phyloP scores from a whole-genome alignment of 2,329 filamentous ascomycete genomes.

The Colletotrichum tamarilloi region DNA sequence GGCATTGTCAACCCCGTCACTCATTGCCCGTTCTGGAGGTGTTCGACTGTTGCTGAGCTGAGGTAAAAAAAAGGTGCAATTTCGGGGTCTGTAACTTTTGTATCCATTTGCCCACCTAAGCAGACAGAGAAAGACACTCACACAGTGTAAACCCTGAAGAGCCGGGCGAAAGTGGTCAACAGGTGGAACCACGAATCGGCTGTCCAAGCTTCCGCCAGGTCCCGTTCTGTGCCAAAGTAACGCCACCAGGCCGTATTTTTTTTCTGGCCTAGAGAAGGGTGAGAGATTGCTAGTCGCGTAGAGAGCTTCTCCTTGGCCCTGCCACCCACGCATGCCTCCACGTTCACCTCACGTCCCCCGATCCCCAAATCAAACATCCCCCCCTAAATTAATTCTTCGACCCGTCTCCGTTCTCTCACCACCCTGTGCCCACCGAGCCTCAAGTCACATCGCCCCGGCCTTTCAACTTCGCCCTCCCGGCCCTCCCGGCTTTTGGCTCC shows the following conservation, averaged over 20 bases:
- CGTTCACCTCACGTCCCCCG: background rate
- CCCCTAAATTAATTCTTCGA: constrained; percentile 30
- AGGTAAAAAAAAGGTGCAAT: constrained; percentile 8
- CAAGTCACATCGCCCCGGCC: constrained; percentile 27
- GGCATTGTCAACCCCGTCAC: background rate
- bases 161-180: constrained; percentile 16
- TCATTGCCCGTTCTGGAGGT: constrained; percentile 16
- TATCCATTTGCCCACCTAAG: background rate
- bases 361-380: constrained; percentile 23
- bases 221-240: constrained; percentile 34
- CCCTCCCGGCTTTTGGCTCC: constrained; percentile 34
- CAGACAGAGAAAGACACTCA: background rate
- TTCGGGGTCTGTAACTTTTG: constrained; percentile 22
- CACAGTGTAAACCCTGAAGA: constrained; percentile 26
- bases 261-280: constrained; percentile 8
- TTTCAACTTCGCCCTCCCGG: constrained; percentile 14
- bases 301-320: constrained; percentile 27
- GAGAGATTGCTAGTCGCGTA: constrained; percentile 30
- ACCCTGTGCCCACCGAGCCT: constrained; percentile 25
- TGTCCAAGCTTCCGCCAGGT: constrained; percentile 36
- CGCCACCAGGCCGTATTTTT: constrained; percentile 35
- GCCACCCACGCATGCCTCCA: background rate
- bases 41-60: constrained; percentile 28
- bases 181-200: constrained; percentile 35
- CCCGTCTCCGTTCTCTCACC: constrained; percentile 23